Percentiles rank a stretch among this genome's conserved stretches.
Conservation (phyloP, 2,329 filamentous ascomycete species). For the Trichophyton schoenleinii region DNA sequence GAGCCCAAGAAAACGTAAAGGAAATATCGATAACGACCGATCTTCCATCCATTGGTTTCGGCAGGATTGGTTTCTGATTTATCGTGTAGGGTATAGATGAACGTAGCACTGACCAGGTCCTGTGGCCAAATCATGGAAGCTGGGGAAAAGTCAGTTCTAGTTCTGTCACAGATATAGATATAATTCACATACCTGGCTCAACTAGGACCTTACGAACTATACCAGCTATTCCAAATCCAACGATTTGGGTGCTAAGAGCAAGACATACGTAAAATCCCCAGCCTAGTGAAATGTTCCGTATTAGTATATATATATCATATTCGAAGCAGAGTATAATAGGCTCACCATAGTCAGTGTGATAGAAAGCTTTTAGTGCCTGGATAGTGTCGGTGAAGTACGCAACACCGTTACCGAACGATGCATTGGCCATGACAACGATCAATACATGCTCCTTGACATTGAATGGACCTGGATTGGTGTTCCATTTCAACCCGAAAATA, state of each 20-base stretch:
- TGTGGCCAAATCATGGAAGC: conserved; percentile 63
- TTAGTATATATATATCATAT: background rate
- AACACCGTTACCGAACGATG: conserved; percentile 47
- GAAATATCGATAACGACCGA: conserved; percentile 56
- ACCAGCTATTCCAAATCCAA: conserved; percentile 58
- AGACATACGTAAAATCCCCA: conserved; percentile 54
- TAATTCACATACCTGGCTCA: conserved; percentile 17
- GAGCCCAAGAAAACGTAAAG: conserved; percentile 43
- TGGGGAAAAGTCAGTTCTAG: background rate
- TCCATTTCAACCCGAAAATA: conserved; percentile 28
- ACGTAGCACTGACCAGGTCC: conserved; percentile 51
- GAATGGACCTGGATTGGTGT: conserved; percentile 34
- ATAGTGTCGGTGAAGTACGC: conserved; percentile 66
- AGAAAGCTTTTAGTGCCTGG: conserved; percentile 58
- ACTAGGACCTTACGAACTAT: conserved; percentile 52
- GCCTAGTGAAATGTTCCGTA: background rate
- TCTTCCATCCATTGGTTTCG: conserved; percentile 49
- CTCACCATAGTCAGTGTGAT: conserved; percentile 53
- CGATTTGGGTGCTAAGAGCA: conserved; percentile 54
- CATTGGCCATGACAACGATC: conserved; percentile 46
- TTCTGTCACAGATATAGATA: background rate
- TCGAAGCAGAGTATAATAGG: background rate
- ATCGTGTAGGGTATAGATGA: conserved; percentile 65
- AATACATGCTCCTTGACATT: conserved; percentile 38
- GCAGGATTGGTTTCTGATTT: conserved; percentile 42